phyloP scores from a whole-genome alignment of 139 green algal genomes.

The Chlamydomonas eustigma region DNA sequence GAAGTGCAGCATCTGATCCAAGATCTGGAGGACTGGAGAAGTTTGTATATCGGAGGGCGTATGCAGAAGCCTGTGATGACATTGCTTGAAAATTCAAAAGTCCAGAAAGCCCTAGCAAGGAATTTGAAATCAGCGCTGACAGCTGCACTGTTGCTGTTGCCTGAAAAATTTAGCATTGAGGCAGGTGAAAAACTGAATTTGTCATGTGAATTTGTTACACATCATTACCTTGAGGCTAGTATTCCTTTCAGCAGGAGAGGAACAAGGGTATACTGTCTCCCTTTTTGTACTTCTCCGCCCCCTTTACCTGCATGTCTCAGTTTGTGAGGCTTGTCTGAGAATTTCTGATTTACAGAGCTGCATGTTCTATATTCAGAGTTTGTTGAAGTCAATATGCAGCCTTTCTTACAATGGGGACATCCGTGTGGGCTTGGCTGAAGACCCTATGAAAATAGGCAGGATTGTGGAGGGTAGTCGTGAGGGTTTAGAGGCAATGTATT shows the following conservation, averaged over 20 bases:
- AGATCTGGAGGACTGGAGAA: conserved; percentile 39
- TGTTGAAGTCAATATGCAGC: conserved; percentile 60
- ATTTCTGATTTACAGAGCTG: no score
- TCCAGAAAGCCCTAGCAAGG: neutral
- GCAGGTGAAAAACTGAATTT: neutral
- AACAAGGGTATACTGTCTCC: no score
- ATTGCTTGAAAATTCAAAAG: neutral
- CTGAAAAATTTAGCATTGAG: neutral
- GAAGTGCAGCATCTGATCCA: neutral
- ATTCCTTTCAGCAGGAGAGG: no score
- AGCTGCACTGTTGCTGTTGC: neutral
- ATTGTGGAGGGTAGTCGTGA: conserved; percentile 5
- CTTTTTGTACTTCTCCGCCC: no score
- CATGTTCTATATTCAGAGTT: conserved; percentile 36
- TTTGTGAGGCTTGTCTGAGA: no score
- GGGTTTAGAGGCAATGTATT: neutral
- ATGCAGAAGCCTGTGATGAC: conserved; percentile 46
- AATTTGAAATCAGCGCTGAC: neutral
- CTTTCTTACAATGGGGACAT: conserved; percentile 86
- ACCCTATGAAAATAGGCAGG: conserved; percentile 67
- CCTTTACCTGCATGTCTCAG: no score
- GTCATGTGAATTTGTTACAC: neutral
- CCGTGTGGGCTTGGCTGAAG: conserved; percentile 76
- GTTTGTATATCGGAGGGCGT: conserved; percentile 41
- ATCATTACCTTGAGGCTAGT: neutral